Evolutionary conservation across 306 rosid species (phyloP), one percentile per base, ranked within the genome.

Genomic region (Pyrus communis): DNA sequence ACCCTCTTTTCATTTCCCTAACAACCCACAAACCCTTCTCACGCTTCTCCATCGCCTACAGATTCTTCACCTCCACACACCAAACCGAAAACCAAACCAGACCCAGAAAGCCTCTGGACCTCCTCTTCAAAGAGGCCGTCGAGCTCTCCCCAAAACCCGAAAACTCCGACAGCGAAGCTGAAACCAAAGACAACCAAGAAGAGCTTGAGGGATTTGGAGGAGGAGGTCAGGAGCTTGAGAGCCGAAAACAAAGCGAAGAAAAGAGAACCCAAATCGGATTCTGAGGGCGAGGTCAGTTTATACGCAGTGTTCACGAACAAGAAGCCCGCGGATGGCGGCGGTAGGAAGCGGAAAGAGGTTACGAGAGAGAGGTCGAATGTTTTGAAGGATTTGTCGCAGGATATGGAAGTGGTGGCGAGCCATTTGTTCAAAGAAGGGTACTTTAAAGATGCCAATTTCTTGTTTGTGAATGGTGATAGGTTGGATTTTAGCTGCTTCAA

Each of bases 401-500:
- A 89, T 28, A 83, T 83, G 92, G 86, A 77, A 77, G 22, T 49
- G 78, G 86, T 92, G 57, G 85, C 78, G 79, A 54, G 79, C n/a
- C 79, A 70, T 84, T 79, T 94, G 52, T 83, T 55, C 78, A 63
- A 66, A 30, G 86, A 86, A 23, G 95, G 98, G 35, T 92, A 90
- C 70, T 89, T 92, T 61, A 82, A 79, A 0, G 76, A 85, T 46
- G 89, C 93, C n/a, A 87, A 86, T 86, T 89, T 90, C 75, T 51
- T 70, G 81, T 43, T 4, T 5, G 11, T 40, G 67, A 57, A 58
- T 33, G 69, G 69, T 73, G 73, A 67, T 54, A 64, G 54, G 11
- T 81, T 92, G 82, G 86, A 90, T 70, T 81, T 79, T 63, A 61
- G 81, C 61, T 86, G 81, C 88, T 91, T 94, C 8, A 84, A 85